These are phyloP conservation scores for Alternaria conjuncta DNA, from an alignment of 2,329 filamentous ascomycete genomes.

Conservation along the genomic window DNA sequence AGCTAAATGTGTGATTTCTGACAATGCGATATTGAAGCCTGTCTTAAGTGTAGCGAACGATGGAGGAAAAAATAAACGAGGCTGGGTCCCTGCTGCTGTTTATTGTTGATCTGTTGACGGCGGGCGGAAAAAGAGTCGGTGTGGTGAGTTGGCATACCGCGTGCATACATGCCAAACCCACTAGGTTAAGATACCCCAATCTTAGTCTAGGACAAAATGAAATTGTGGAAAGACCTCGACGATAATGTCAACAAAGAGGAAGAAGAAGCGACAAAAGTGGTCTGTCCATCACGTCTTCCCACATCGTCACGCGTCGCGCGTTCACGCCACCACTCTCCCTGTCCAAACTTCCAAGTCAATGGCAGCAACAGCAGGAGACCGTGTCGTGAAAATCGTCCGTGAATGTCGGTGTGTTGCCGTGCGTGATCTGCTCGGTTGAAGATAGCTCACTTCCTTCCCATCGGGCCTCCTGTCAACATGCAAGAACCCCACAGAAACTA, in stretches of 20 bases:
- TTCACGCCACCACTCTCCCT: neutral
- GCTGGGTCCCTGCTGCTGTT: neutral
- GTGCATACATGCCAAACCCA: neutral
- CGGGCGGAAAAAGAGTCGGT: neutral
- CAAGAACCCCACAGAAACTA: neutral
- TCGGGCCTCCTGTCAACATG: neutral
- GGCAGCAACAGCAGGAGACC: neutral
- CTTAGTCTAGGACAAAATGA: neutral
- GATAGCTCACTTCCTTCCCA: neutral
- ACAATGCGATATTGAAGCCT: neutral
- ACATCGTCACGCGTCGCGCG: neutral
- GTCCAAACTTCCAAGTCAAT: neutral
- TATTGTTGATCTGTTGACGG: neutral
- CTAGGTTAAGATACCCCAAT: neutral
- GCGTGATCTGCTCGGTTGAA: conserved; percentile 1
- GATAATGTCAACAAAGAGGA: neutral
- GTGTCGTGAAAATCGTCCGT: neutral
- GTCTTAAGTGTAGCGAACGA: neutral
- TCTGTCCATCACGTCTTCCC: neutral
- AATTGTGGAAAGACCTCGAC: neutral
- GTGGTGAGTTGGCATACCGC: conserved; percentile 1
- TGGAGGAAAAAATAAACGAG: neutral
- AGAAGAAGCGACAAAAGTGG: neutral
- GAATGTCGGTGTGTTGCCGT: conserved; percentile 4
- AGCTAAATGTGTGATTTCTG: neutral